Conservation (phyloP, 1,139 yeast species). For the Yamadazyma songkhlaensis region DNA sequence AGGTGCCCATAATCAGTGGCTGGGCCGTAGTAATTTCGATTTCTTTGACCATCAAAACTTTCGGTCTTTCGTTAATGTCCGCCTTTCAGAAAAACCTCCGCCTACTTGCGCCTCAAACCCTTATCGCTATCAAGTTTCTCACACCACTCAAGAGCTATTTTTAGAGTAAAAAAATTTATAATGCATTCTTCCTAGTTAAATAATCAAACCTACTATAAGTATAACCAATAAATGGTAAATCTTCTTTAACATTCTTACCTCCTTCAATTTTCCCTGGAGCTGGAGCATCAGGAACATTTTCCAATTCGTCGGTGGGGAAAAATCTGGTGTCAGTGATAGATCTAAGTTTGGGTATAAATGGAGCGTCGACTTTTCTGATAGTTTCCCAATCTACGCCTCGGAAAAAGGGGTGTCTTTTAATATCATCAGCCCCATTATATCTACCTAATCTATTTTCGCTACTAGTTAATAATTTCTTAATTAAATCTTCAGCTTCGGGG, state of each 20-base stretch:
- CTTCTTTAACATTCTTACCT: slow-evolving; percentile 64
- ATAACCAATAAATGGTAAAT: slow-evolving; percentile 94
- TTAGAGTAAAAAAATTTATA: slow-evolving; percentile 28
- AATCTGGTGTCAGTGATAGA: slow-evolving; percentile 95
- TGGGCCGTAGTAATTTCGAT: no score
- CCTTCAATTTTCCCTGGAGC: slow-evolving; percentile 68
- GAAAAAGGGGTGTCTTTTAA: slow-evolving; percentile 90
- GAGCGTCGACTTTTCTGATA: slow-evolving; percentile 90
- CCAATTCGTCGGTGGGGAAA: slow-evolving; percentile 97
- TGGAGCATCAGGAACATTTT: slow-evolving; percentile 94
- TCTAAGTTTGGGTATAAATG: slow-evolving; percentile 62
- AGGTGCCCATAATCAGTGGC: no score
- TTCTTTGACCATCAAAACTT: no score
- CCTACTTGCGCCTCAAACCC: no score
- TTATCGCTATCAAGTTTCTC: no score
- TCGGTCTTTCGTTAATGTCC: no score
- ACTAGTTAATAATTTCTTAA: slow-evolving; percentile 75
- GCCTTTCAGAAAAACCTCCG: no score
- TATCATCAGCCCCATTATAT: slow-evolving; percentile 90
- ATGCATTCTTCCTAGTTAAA: slow-evolving; percentile 81
- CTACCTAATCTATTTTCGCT: slow-evolving; percentile 88
- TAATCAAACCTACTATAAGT: slow-evolving; percentile 94
- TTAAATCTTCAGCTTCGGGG: slow-evolving; percentile 91
- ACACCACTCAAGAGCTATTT: neutral
- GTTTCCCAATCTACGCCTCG: slow-evolving; percentile 97